Conservation (phyloP, 768 basidiomycete genomes). For the Nevesoporus exiguus region DNA sequence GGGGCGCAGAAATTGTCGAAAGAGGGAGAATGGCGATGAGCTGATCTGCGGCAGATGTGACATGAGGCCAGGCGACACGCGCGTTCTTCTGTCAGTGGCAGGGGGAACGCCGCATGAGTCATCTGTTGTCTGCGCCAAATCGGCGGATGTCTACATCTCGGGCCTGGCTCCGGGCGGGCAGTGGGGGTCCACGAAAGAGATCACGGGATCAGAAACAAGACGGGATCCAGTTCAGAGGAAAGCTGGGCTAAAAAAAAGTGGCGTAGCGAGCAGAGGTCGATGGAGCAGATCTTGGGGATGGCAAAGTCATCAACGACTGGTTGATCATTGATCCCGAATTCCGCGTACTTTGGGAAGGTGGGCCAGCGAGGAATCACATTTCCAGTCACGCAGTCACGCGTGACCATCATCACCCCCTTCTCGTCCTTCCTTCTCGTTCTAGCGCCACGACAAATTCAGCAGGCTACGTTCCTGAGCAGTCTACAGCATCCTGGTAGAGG, state of each 20-base stretch:
- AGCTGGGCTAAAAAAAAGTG: background rate
- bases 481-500: background rate
- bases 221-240: background rate
- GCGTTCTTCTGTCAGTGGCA: background rate
- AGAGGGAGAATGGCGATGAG: slow-evolving; percentile 15
- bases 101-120: slow-evolving; percentile 17
- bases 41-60: slow-evolving; percentile 12
- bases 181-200: background rate
- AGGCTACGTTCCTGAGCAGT: slow-evolving; percentile 2
- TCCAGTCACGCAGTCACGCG: slow-evolving; percentile 19
- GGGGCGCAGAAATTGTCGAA: slow-evolving; percentile 14
- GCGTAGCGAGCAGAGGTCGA: background rate
- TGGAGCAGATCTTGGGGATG: slow-evolving; percentile 14
- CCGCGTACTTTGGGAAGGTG: slow-evolving; percentile 9
- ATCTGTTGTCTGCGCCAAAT: slow-evolving; percentile 4
- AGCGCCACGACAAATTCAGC: slow-evolving; percentile 4
- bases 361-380: slow-evolving; percentile 5
- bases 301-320: slow-evolving; percentile 1
- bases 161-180: slow-evolving; percentile 1
- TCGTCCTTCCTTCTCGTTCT: background rate
- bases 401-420: slow-evolving; percentile 5
- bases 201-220: slow-evolving; percentile 1
- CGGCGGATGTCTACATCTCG: slow-evolving; percentile 14
- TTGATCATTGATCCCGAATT: slow-evolving; percentile 13
- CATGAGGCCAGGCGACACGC: slow-evolving; percentile 21